phyloP scores from a whole-genome alignment of 202 grass and related monocot species.

The Alloteropsis angusta region DNA sequence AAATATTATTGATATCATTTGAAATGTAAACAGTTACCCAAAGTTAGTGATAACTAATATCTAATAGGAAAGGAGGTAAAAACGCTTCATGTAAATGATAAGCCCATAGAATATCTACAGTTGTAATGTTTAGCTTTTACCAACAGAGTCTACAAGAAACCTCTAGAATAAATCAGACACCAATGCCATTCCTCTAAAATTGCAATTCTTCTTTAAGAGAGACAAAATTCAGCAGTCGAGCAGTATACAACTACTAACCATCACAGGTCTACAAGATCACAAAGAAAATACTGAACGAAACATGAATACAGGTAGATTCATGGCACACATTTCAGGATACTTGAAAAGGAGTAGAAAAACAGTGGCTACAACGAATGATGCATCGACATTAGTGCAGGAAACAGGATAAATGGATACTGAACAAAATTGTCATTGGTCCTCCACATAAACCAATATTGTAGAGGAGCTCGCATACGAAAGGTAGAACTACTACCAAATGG shows the following conservation, averaged over 20 bases:
- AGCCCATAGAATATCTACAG: constrained; percentile 5
- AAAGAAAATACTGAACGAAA: background rate
- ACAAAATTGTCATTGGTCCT: background rate
- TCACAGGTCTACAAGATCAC: background rate
- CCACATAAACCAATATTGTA: background rate
- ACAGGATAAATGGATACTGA: background rate
- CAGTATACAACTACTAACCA: background rate
- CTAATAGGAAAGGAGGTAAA: background rate
- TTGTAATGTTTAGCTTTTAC: background rate
- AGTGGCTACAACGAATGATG: background rate
- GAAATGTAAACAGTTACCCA: constrained; percentile 7
- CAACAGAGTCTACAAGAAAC: background rate
- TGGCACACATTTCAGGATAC: background rate
- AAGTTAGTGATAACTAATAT: constrained; percentile 2
- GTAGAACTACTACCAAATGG: background rate
- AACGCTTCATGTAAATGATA: constrained; percentile 10
- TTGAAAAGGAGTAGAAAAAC: background rate
- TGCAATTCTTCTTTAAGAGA: background rate
- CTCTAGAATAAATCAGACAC: background rate
- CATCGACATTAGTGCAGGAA: background rate
- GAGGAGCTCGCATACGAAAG: background rate
- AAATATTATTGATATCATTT: background rate
- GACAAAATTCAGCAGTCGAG: background rate
- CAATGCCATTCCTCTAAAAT: background rate
- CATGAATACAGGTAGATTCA: background rate